Evolutionary conservation across 805 yeast genomes (phyloP).

Genomic region (Nakazawaea wickerhamii): DNA sequence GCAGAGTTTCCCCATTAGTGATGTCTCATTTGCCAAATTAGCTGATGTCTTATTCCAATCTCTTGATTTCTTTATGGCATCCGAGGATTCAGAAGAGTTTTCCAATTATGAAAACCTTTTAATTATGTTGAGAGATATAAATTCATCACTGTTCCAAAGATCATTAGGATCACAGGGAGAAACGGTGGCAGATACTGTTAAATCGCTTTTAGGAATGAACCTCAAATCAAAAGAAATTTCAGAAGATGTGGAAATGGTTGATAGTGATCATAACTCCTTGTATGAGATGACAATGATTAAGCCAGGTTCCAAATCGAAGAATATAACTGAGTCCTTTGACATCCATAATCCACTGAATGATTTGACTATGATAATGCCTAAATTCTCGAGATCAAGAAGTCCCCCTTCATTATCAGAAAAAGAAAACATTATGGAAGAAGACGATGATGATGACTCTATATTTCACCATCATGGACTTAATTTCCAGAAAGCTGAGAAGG

Average conservation of each 20-base stretch:
- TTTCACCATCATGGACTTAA: constrained; percentile 10
- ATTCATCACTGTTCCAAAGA: constrained; percentile 1
- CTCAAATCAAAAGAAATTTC: constrained; percentile 20
- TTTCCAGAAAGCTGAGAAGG: constrained; percentile 10
- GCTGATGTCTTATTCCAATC: constrained; percentile 26
- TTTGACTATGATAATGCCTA: constrained; percentile 22
- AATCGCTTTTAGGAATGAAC: constrained; percentile 19
- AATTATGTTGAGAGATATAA: background rate
- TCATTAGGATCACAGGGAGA: background rate
- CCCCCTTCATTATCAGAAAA: background rate
- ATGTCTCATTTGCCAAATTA: constrained; percentile 25
- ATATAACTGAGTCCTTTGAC: background rate
- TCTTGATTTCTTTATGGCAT: constrained; percentile 28
- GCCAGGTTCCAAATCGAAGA: background rate
- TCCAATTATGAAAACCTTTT: constrained; percentile 3
- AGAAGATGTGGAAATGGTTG: constrained; percentile 14
- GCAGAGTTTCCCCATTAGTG: constrained; percentile 30
- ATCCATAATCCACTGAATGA: constrained; percentile 16
- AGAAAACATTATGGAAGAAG: constrained; percentile 2
- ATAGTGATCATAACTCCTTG: constrained; percentile 11
- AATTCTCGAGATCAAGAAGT: constrained; percentile 16
- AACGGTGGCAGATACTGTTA: constrained; percentile 14
- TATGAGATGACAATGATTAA: constrained; percentile 12
- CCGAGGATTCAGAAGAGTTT: constrained; percentile 23
- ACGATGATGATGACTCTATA: constrained; percentile 9